Evolutionary conservation across 2,329 filamentous ascomycete genomes (phyloP).

Genomic region (Aaosphaeria pasadenensis): DNA sequence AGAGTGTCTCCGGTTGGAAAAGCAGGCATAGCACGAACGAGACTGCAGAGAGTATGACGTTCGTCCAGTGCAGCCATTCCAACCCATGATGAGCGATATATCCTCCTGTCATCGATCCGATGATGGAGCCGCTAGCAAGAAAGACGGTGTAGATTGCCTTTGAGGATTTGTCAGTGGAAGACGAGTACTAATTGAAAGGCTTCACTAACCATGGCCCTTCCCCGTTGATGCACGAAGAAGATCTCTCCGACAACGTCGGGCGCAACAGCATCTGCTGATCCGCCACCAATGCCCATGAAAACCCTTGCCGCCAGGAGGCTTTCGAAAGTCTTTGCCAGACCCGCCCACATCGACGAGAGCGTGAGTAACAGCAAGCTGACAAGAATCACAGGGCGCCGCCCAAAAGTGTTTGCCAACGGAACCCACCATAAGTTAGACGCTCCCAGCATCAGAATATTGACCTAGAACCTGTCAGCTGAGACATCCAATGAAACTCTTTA

Average conservation of each 20-base stretch:
- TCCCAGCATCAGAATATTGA: constrained; percentile 36
- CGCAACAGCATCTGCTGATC: constrained; percentile 38
- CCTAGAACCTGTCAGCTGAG: background rate
- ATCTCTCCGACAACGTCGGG: constrained; percentile 42
- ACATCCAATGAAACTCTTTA: no score
- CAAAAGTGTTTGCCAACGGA: constrained; percentile 40
- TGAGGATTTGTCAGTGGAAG: background rate
- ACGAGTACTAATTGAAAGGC: background rate
- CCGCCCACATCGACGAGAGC: constrained; percentile 40
- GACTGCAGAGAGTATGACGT: constrained; percentile 33
- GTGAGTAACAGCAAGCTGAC: constrained; percentile 31
- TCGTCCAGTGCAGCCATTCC: constrained; percentile 42
- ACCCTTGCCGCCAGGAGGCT: constrained; percentile 37
- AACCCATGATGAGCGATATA: constrained; percentile 40
- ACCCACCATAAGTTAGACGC: constrained; percentile 42
- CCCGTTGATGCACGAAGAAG: constrained; percentile 43
- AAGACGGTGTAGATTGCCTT: constrained; percentile 43
- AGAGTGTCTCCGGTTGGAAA: constrained; percentile 41
- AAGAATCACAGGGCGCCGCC: constrained; percentile 38
- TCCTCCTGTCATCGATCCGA: constrained; percentile 39
- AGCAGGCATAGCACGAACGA: constrained; percentile 33
- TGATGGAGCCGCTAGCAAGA: constrained; percentile 34
- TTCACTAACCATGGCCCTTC: constrained; percentile 35
- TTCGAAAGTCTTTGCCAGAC: constrained; percentile 32
- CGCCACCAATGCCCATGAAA: constrained; percentile 37